phyloP scores from a whole-genome alignment of 306 rosid genomes.

The Hippophae gyantsensis region DNA sequence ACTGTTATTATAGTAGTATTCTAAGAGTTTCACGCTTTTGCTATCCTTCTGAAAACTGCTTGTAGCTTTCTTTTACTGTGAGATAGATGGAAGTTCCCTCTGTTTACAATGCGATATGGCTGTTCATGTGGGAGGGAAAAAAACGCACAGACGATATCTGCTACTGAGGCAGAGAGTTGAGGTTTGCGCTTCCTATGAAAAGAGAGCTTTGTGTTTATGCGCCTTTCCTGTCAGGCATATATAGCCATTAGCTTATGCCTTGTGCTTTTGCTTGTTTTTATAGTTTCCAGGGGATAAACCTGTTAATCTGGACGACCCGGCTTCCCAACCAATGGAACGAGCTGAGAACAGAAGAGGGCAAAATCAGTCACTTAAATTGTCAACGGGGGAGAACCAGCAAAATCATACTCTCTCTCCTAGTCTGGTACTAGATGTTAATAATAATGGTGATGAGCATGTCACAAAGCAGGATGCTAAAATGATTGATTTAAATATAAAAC shows the following conservation, averaged over 20 bases:
- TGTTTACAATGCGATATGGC: slow-evolving; percentile 72
- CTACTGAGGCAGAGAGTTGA: slow-evolving; percentile 57
- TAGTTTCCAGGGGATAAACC: slow-evolving; percentile 48
- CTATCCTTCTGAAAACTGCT: slow-evolving; percentile 16
- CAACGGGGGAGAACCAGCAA: slow-evolving; percentile 19
- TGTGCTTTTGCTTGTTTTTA: slow-evolving; percentile 11
- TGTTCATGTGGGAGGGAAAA: slow-evolving; percentile 70
- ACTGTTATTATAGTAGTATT: slow-evolving; percentile 2
- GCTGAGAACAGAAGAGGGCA: slow-evolving; percentile 25
- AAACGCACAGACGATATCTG: slow-evolving; percentile 56
- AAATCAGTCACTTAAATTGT: slow-evolving; percentile 21
- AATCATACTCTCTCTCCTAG: slow-evolving; percentile 23
- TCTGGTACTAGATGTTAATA: slow-evolving; percentile 24
- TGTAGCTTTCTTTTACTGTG: slow-evolving; percentile 76
- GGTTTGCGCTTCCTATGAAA: slow-evolving; percentile 30
- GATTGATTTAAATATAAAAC: slow-evolving; percentile 43
- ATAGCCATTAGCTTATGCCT: slow-evolving; percentile 1
- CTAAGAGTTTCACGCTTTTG: slow-evolving; percentile 8
- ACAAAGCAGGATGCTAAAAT: slow-evolving; percentile 26
- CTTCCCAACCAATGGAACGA: slow-evolving; percentile 26
- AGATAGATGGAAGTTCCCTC: slow-evolving; percentile 65
- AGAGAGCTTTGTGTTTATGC: slow-evolving; percentile 6
- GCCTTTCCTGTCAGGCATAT: background rate
- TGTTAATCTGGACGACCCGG: slow-evolving; percentile 27
- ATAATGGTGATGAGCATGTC: slow-evolving; percentile 13